Evolutionary conservation across 495 filamentous ascomycete genomes (phyloP).

Genomic region (Parathielavia appendiculata): DNA sequence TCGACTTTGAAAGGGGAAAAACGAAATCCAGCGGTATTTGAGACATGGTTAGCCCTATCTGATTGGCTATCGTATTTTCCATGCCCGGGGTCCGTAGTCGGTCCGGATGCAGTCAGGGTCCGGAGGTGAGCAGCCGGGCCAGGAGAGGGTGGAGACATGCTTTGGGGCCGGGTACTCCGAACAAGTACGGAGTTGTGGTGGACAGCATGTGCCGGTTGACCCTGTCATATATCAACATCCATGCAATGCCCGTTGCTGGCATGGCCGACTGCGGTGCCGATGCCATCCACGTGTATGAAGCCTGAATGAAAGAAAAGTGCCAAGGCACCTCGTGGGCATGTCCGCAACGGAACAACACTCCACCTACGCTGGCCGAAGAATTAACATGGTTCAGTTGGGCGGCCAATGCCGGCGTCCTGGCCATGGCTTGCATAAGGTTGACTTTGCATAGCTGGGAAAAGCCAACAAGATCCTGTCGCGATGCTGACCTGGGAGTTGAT

Average conservation of each 20-base stretch:
- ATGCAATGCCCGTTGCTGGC: too few relatives aligned
- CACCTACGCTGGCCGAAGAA: background rate
- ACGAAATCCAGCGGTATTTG: background rate
- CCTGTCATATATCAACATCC: too few relatives aligned
- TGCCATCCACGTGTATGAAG: background rate
- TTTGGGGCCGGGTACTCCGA: background rate
- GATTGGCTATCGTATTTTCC: slow-evolving; percentile 7
- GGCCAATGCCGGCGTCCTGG: slow-evolving; percentile 1
- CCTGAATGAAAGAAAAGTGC: background rate
- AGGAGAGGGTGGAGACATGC: background rate
- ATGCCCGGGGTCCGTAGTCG: background rate
- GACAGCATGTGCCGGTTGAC: background rate
- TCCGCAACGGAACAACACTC: background rate
- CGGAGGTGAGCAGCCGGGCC: background rate
- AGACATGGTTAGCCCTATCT: background rate
- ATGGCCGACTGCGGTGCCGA: background rate
- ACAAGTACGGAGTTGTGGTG: background rate
- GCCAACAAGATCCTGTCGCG: background rate
- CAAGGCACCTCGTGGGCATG: background rate
- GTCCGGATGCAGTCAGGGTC: background rate
- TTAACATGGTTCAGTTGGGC: background rate
- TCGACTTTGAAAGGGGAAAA: background rate
- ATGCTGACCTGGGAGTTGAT: background rate
- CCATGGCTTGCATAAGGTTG: background rate
- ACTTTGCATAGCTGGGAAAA: background rate